phyloP scores from a whole-genome alignment of 352 stramenopile genomes.

The Phytophthora sansomeana region DNA sequence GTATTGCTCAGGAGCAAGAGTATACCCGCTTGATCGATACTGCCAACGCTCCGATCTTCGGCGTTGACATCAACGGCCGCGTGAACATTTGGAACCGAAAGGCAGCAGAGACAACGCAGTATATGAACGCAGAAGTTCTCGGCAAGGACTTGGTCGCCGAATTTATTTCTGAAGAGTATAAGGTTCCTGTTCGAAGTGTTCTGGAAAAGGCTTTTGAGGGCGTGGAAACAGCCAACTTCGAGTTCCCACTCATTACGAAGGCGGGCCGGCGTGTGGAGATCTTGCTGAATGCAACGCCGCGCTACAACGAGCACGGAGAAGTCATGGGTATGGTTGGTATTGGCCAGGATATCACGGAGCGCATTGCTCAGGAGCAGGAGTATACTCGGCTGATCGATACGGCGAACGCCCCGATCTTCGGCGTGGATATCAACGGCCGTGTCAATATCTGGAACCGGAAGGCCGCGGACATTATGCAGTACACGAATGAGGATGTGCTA shows the following conservation, averaged over 20 bases:
- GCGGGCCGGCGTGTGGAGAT: constrained; percentile 43
- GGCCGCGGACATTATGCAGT: too few species aligned
- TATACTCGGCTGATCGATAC: constrained; percentile 68
- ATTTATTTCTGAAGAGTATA: too few species aligned
- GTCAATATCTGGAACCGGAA: too few species aligned
- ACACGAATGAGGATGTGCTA: too few species aligned
- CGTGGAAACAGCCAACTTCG: too few species aligned
- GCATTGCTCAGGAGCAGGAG: constrained; percentile 79
- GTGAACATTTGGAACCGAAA: constrained; percentile 68
- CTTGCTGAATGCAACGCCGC: constrained; percentile 54
- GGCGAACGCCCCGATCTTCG: constrained; percentile 74
- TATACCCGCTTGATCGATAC: constrained; percentile 64
- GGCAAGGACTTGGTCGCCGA: constrained; percentile 67
- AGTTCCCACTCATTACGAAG: too few species aligned
- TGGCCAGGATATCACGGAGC: constrained; percentile 80
- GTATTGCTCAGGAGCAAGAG: constrained; percentile 66
- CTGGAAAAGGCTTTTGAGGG: too few species aligned
- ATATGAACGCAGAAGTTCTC: constrained; percentile 47
- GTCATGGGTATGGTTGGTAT: too few species aligned
- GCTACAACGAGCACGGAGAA: too few species aligned
- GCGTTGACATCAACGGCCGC: constrained; percentile 62
- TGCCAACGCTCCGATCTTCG: constrained; percentile 70
- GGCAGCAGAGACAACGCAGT: constrained; percentile 61
- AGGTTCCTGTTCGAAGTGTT: too few species aligned
- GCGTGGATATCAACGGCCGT: constrained; percentile 79